Evolutionary conservation across 2,329 filamentous ascomycete species (phyloP), one percentile per base, ranked within the genome.

Genomic region (Penicillium rolfsii): DNA sequence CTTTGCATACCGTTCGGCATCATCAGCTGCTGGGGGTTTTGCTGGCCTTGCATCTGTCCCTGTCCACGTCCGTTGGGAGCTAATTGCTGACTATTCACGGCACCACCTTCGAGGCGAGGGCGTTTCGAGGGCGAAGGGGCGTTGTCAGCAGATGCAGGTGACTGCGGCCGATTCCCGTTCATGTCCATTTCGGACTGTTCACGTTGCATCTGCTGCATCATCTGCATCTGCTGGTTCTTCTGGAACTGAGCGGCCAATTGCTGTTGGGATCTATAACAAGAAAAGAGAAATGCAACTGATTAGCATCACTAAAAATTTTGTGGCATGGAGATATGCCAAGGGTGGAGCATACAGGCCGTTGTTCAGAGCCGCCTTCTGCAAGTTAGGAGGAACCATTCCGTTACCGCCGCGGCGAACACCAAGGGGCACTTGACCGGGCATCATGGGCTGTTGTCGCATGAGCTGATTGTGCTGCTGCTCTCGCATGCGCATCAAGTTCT

Each of bases 121-220:
- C 93, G 87, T 81, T 98, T 98, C 64, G 91, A 94, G 1, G 94
- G 94, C 35, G 94, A 98, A 4, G 93, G 92, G 28, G 91, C 93
- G 71, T 95, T 95, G 56, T 97, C 93, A 57, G 88, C 89, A 40
- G 89, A 89, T 54, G 88, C 87, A 7, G 94, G 94, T 36, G 94
- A 97, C 60, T 89, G 88, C 30, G 92, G 89, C 61, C 93, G 87
- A 67, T 89, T 88, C 62, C 90, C 90, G 77, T 89, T 91, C 76
- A 90, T 89, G 70, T 96, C 92, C 85, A 95, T 92, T 64, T 89
- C 88, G 16, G 91, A 94, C 57, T 91, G 90, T 71, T 96, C 92
- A 62, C 92, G 85, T 75, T 94, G 91, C 91, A 97, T 96, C 74
- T 91, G 88, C 71, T 90, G 87, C 78, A 93, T 89, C 75, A 86